Evolutionary conservation across 495 filamentous ascomycete species (phyloP), one percentile per base, ranked within the genome.

Genomic region (Hypomontagnella submonticulosa): DNA sequence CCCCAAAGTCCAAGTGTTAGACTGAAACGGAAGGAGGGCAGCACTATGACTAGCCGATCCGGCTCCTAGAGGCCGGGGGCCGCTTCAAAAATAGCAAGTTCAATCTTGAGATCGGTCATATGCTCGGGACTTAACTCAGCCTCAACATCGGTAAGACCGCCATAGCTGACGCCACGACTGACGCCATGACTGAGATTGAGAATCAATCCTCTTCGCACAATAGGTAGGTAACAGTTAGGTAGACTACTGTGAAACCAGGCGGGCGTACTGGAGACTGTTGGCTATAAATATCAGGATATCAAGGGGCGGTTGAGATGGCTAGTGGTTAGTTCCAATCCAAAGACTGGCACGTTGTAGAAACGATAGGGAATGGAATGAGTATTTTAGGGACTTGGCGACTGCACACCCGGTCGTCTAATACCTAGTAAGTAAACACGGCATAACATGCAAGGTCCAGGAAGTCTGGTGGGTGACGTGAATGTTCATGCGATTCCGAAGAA

Each of bases 401-500:
- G 33, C 20, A 9, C 19, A 23, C 27, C 13, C 5, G 42, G 23
- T 41, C 23, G 11, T 47, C 43, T 37, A n/a, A n/a, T n/a, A n/a
- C n/a, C n/a, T n/a, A n/a, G n/a, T n/a, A 34, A 55, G 20, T 30
- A 36, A 49, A 44, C 12, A 33, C 34, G 52, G 46, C 19, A 52
- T 50, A 30, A 19, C 18, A 44, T 40, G 56, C 50, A 38, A 49
- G 49, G 40, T 41, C 34, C 38, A 18, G 54, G 37, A 58, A 6
- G 23, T 27, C 6, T 27, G 23, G 23, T 3, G 41, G 34, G 64
- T 67, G 44, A 48, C 63, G 57, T 43, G 6, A 11, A 56, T 48
- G 43, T 61, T 52, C 56, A 72, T 70, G 63, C 67, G 30, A 61
- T 67, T 40, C 67, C 67, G 1, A 67, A 72, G 41, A 61, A 67